These are phyloP conservation scores for Calocybe gambosa DNA, from an alignment of 1,284 basidiomycete genomes.

Conservation along the genomic window DNA sequence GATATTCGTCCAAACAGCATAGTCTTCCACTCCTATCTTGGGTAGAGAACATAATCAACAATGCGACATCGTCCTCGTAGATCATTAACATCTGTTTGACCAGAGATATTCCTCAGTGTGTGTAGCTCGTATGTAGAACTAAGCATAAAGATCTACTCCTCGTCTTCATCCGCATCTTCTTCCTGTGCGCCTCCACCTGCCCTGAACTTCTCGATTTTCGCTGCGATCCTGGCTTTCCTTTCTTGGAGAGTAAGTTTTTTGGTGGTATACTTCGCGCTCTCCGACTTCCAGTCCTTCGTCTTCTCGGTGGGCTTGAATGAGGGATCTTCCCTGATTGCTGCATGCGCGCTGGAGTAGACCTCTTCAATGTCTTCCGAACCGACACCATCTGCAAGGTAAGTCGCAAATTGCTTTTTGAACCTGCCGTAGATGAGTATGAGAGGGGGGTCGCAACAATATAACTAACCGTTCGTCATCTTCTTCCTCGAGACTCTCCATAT, in stretches of 20 bases:
- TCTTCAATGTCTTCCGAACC: conserved; percentile 98
- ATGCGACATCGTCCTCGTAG: conserved; percentile 8
- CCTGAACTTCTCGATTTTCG: conserved; percentile 84
- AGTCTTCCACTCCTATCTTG: conserved; percentile 39
- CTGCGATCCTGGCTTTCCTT: conserved; percentile 72
- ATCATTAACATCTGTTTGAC: too few relatives aligned
- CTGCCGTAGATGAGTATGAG: conserved; percentile 29
- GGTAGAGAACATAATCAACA: conserved; percentile 41
- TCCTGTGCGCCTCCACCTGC: conserved; percentile 49
- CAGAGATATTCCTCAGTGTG: too few relatives aligned
- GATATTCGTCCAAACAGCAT: conserved; percentile 30
- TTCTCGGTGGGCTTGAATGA: conserved; percentile 90
- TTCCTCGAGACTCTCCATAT: conserved; percentile 99
- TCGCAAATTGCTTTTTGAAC: conserved; percentile 98
- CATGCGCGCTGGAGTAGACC: conserved; percentile 86
- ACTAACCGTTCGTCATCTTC: conserved; percentile 92
- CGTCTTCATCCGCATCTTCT: conserved; percentile 56
- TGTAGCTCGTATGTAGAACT: neutral
- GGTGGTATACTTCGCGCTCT: conserved; percentile 72
- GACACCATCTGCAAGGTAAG: conserved; percentile 93
- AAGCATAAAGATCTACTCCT: conserved; percentile 39
- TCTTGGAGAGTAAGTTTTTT: conserved; percentile 74
- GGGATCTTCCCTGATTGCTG: conserved; percentile 95
- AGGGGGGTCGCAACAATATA: neutral
- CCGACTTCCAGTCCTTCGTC: conserved; percentile 88